Base-by-base conservation (phyloP, 108 stramenopile genomes). In the Cyclotella choctawhatcheeana region DNA sequence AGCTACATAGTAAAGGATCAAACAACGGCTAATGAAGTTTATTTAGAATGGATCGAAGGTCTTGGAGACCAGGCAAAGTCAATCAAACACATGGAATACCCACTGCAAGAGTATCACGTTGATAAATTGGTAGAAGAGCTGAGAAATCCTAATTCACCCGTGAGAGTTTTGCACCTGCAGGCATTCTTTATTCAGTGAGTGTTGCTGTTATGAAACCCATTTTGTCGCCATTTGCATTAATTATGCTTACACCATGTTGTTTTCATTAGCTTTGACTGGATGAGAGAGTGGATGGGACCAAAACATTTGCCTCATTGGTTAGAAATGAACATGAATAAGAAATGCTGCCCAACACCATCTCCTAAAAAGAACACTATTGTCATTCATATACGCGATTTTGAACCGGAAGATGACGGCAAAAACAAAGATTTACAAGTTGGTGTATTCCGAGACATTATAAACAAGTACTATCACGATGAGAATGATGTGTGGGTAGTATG, bases 101-200 rank as follows among this genome's bases (percentile, higher is more conserved):
- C 44, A 5, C 29, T 48, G 16, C 33, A 48, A 20, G 47, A 50
- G 20, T 32, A 29, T 48, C 6, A 64, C 21, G 64, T 64, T 6
- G 47, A 48, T 31, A 50, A 0, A 14, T 50, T 50, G 30, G 47
- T 48, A 22, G 47, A 64, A 17, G 64, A 48, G 20, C 25, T 64
- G 2, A 48, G 5, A 26, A 64, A 6, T 64, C 47, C 47, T 16
- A 6, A 64, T 64, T 47, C 44, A 40, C 6, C n/a, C 5, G 47
- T 64, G 12, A 32, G 45, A 32, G 64, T 64, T 14, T 35, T 64
- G 44, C 29, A 64, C 17, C 47, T 64, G 27, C 21, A 64, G 27
- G 64, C 45, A 30, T 64, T 64, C 64, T 64, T 64, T 16, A 64
- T 64, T 48, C 59, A 60, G 59, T 60, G 34, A 60, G 59, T 60